Conservation (phyloP, 1,139 yeast species). For the Diutina pseudorugosa region DNA sequence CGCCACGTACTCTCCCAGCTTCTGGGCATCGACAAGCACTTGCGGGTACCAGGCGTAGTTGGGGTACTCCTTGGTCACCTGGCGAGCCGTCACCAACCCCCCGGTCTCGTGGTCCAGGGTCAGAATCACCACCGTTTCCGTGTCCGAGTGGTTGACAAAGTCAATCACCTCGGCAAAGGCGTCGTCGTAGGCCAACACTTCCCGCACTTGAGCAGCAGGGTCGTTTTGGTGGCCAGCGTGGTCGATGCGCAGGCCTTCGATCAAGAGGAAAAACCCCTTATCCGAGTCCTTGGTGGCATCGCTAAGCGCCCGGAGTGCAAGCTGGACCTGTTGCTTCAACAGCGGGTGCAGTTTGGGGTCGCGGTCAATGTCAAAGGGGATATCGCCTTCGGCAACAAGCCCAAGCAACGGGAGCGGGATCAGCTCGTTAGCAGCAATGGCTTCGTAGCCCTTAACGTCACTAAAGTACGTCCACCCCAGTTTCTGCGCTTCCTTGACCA, state of each 20-base stretch:
- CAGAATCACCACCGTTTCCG: conserved; percentile 61
- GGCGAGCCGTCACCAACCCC: conserved; percentile 42
- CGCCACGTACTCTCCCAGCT: conserved; percentile 60
- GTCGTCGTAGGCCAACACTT: conserved; percentile 63
- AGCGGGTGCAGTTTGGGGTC: conserved; percentile 49
- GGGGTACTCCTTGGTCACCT: conserved; percentile 8
- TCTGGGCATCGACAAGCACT: conserved; percentile 49
- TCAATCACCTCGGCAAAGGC: conserved; percentile 61
- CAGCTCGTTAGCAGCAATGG: conserved; percentile 38
- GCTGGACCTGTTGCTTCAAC: conserved; percentile 56
- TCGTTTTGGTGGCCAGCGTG: conserved; percentile 89
- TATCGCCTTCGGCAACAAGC: conserved; percentile 55
- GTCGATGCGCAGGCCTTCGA: conserved; percentile 85
- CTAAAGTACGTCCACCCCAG: conserved; percentile 61
- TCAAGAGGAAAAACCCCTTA: conserved; percentile 65
- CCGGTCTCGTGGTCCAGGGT: conserved; percentile 93
- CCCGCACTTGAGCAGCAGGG: conserved; percentile 78
- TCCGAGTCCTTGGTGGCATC: conserved; percentile 57
- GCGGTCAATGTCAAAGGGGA: conserved; percentile 75
- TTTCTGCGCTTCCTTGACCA: conserved; percentile 45
- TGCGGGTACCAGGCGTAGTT: conserved; percentile 56
- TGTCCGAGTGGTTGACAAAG: conserved; percentile 49
- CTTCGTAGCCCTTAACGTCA: conserved; percentile 43
- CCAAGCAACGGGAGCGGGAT: conserved; percentile 63
- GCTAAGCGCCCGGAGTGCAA: conserved; percentile 55